Evolutionary conservation across 805 yeast genomes (phyloP), one percentile per base, ranked within the genome.

Genomic region (Myxozyma monticola): DNA sequence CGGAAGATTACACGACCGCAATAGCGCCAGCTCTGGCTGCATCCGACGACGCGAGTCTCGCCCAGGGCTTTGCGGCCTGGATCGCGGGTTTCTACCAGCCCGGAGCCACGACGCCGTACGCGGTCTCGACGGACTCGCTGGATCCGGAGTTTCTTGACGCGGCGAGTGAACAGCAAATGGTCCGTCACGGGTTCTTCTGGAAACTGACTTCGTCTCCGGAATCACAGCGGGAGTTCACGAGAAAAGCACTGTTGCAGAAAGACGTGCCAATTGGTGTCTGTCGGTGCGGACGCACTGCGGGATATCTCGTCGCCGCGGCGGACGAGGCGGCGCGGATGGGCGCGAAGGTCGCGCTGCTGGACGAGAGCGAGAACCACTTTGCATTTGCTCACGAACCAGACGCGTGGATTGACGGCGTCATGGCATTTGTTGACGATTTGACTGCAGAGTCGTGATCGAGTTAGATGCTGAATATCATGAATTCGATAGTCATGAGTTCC

Each of bases 351-450:
- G 15, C 15, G 14, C 17, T 37, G 9, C 17, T 45, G 9, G 37
- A 44, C 22, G 8, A 9, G 3, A 17, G 28, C 7, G 49, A 43
- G 14, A 45, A 45, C 24, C 49, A 45, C 31, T 45, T 45, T 34
- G 74, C 59, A 79, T 82, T 36, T 75, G 76, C 62, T 85, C 85
- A 15, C 88, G 96, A 54, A 82, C 90, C 64, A 76, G 79, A 68
- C 12, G n/a, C 29, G n/a, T 45, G 49, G 49, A 15, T 45, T n/a
- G 37, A 7, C 7, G 24, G 30, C 18, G 17, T 45, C 6, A 2
- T 12, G 15, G 34, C 4, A 6, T 44, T 44, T 17, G 14, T 20
- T 17, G 14, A 20, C 2, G 45, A 31, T 17, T 20, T 41, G 18
- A n/a, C n/a, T n/a, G n/a, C n/a, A n/a, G n/a, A n/a, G n/a, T n/a